These are phyloP conservation scores for Solanum microdontum DNA, from an alignment of 257 asterid genomes.

Conservation along the genomic window DNA sequence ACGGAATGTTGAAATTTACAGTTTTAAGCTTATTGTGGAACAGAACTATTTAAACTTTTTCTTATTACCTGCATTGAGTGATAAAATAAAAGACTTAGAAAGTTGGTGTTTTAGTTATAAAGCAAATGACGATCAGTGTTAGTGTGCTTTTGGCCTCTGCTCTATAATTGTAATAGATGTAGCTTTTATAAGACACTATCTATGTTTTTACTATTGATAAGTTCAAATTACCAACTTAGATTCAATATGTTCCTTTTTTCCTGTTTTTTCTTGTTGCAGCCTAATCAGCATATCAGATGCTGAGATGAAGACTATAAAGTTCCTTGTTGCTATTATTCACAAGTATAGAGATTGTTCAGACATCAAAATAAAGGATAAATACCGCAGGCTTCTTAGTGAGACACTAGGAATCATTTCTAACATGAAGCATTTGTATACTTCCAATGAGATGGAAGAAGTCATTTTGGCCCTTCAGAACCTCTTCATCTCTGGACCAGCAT, in stretches of 20 bases:
- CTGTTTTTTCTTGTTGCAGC: slow-evolving; percentile 15
- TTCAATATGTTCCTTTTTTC: not conserved
- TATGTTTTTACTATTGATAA: not conserved
- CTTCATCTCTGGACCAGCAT: slow-evolving; percentile 43
- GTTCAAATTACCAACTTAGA: not conserved
- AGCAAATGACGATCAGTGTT: not conserved
- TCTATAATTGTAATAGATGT: not conserved
- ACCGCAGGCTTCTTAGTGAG: slow-evolving; percentile 61
- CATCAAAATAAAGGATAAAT: slow-evolving; percentile 24
- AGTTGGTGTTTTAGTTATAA: not conserved
- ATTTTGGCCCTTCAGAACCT: slow-evolving; percentile 73
- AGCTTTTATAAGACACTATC: not conserved
- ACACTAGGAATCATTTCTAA: slow-evolving; percentile 54
- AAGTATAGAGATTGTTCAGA: slow-evolving; percentile 52
- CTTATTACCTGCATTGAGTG: not conserved
- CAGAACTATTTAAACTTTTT: not conserved
- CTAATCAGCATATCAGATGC: slow-evolving; percentile 70
- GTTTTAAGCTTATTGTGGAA: not conserved
- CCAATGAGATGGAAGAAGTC: slow-evolving; percentile 65
- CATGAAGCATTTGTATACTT: slow-evolving; percentile 56
- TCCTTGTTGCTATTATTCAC: slow-evolving; percentile 41
- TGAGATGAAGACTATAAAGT: slow-evolving; percentile 65
- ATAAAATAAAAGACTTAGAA: not conserved
- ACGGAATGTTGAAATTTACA: not conserved
- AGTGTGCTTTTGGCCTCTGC: not conserved